A percentile compares a stretch with the other conserved stretches of the same genome.
phyloP scores from a whole-genome alignment of 352 stramenopile genomes.

The Thalassiosira mediterranea region DNA sequence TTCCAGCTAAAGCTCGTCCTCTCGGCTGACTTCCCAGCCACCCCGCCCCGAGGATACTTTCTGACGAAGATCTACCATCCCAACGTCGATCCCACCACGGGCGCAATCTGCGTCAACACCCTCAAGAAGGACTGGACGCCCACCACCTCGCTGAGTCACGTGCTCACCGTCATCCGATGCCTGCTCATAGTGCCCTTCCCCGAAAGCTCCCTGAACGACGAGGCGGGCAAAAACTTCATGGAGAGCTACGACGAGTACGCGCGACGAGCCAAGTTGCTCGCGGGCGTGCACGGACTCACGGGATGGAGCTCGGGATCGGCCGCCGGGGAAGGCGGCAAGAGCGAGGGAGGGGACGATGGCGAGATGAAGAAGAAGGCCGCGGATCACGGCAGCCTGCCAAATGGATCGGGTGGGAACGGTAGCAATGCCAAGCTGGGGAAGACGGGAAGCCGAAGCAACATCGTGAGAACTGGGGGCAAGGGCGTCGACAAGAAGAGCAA shows the following conservation, averaged over 20 bases:
- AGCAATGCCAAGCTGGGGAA: conserved; percentile 31
- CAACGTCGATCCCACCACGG: conserved; percentile 99
- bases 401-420: conserved; percentile 3
- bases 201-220: conserved; percentile 98
- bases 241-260: conserved; percentile 97
- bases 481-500: conserved; percentile 66
- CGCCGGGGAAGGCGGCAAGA: conserved; percentile 11
- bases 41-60: conserved; percentile 98
- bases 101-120: conserved; percentile 99
- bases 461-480: conserved; percentile 47
- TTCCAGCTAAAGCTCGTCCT: conserved; percentile 99
- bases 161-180: conserved; percentile 98
- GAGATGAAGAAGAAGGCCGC: not conserved
- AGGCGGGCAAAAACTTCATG: conserved; percentile 98
- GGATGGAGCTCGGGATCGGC: conserved; percentile 22
- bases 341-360: not conserved
- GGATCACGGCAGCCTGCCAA: not conserved
- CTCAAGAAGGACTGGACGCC: conserved; percentile 99
- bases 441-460: conserved; percentile 60
- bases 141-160: conserved; percentile 93
- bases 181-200: conserved; percentile 99
- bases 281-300: conserved; percentile 75
- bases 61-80: conserved; percentile 99
- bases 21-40: conserved; percentile 99
- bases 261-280: conserved; percentile 74